Evolutionary conservation across 2,329 filamentous ascomycete genomes (phyloP), one percentile per base, ranked within the genome.

Genomic region (Alternaria atra): DNA sequence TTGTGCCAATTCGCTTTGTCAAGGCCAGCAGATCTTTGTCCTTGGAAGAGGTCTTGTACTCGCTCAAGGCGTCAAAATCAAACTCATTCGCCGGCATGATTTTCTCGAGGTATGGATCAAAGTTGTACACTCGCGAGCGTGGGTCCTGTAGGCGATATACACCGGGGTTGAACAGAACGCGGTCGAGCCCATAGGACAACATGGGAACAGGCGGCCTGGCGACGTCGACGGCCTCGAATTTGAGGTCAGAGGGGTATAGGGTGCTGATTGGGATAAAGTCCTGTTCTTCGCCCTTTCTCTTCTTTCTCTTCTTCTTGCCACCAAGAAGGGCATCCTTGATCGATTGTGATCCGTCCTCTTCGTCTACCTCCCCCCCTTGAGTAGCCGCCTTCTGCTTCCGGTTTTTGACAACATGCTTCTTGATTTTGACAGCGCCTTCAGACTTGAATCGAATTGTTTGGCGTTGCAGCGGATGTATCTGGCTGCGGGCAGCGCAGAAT

Each of bases 11-110:
- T 55, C 88, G 79, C 51, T 84, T 83, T 2, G 92, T 91, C 42
- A 95, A 86, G 1, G 84, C 76, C n/a, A 90, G 85, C 12, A 99
- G 84, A 5, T 84, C 87, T 6, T 81, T 79, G 74, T 99, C 95
- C 75, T 91, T 89, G 9, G 94, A 98, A 0, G 95, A 97, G 0
- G 94, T 97, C 66, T 97, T 89, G 78, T 97, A 99, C 64, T 89
- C 85, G 76, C 91, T 92, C 55, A 99, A 80, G 4, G 93, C 89
- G 59, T 91, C 86, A 77, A 97, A 99, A 73, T 99, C 92, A 73
- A 99, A 99, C 73, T 99, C 92, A 2, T 87, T 83, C 15, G 95
- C 89, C 2, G 95, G 94, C 93, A 98, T 98, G 70, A 99, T 96
- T 53, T 89, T 89, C 61, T 93, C 88, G 20, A 99, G 85, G 73